These are phyloP conservation scores for Plasmodium sp. DNA, from an alignment of 169 alveolate genomes.

Conservation along the genomic window DNA sequence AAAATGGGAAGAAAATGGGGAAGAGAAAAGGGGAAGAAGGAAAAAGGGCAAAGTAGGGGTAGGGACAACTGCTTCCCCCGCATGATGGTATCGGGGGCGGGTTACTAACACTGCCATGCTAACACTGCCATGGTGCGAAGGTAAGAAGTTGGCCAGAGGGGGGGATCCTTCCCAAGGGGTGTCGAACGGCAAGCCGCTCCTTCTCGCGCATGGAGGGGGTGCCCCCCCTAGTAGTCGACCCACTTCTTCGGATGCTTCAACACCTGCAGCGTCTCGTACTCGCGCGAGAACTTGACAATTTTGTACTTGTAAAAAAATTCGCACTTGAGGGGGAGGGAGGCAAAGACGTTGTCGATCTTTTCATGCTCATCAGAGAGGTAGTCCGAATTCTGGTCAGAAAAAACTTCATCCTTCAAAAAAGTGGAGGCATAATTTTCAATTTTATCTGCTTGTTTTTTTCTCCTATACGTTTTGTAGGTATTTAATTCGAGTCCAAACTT, in stretches of 20 bases:
- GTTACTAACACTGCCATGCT: neutral
- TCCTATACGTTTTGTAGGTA: slow-evolving; percentile 53
- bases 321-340: slow-evolving; percentile 59
- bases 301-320: slow-evolving; percentile 58
- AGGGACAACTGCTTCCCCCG: neutral
- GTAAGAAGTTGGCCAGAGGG: neutral
- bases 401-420: slow-evolving; percentile 63
- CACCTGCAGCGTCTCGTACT: slow-evolving; percentile 51
- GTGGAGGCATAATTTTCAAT: slow-evolving; percentile 22
- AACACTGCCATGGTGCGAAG: neutral
- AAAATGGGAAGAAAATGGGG: no score
- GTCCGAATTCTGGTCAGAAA: slow-evolving; percentile 65
- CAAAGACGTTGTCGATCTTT: slow-evolving; percentile 57
- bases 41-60: neutral
- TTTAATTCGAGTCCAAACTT: slow-evolving; percentile 86
- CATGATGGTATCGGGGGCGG: neutral
- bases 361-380: slow-evolving; percentile 71
- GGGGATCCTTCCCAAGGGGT: neutral
- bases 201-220: neutral
- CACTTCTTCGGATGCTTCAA: slow-evolving; percentile 65
- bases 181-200: neutral
- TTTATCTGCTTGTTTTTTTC: slow-evolving; percentile 19
- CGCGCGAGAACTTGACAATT: slow-evolving; percentile 48
- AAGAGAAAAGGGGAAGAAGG: neutral
- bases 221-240: slow-evolving; percentile 24